Conservation (phyloP, 129 eudicot species). For the Mikania micrantha region DNA sequence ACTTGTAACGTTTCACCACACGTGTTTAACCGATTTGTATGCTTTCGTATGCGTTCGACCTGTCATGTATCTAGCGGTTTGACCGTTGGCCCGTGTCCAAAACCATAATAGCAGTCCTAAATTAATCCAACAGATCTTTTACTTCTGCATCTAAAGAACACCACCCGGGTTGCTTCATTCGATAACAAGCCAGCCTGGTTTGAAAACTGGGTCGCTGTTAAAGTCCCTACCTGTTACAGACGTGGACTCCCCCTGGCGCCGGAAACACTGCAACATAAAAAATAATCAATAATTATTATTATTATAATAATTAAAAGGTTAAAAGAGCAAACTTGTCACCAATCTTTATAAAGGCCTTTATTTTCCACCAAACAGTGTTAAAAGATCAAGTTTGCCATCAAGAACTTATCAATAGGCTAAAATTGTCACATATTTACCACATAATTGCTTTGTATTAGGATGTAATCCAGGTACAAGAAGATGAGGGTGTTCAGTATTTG, state of each 20-base stretch:
- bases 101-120: background rate
- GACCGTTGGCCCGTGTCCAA: constrained; percentile 5
- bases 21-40: background rate
- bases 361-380: background rate
- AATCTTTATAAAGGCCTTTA: background rate
- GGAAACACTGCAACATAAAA: constrained; percentile 59
- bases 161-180: constrained; percentile 28
- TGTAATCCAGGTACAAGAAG: background rate
- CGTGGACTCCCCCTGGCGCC: constrained; percentile 94
- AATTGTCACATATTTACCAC: background rate
- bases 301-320: background rate
- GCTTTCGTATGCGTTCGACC: background rate
- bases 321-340: background rate
- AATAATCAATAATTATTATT: background rate
- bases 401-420: background rate
- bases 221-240: constrained; percentile 83
- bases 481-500: background rate
- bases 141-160: background rate
- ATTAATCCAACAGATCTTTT: background rate
- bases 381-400: background rate
- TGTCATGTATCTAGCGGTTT: background rate
- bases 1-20: background rate
- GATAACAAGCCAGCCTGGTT: constrained; percentile 72
- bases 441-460: background rate
- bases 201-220: constrained; percentile 44